Percentiles rank a stretch among this genome's conserved stretches.
phyloP scores from a whole-genome alignment of 2,329 filamentous ascomycete species.

The Ceratocystis lukuohia region DNA sequence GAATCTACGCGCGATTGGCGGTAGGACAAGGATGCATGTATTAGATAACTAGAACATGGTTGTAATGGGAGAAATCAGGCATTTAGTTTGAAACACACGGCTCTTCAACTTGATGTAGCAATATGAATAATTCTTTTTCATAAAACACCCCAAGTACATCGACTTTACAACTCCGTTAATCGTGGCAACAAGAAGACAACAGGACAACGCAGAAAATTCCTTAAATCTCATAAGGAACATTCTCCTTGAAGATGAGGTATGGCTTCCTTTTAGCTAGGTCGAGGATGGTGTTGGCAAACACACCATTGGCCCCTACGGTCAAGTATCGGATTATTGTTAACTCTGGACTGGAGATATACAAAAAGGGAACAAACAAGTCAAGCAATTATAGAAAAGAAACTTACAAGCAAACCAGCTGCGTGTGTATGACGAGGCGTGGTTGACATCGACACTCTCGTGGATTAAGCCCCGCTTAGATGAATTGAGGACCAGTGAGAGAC shows the following conservation, averaged over 20 bases:
- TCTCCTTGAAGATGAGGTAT: constrained; percentile 62
- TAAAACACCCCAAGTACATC: neutral
- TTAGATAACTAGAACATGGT: neutral
- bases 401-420: constrained; percentile 84
- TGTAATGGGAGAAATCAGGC: too few species aligned
- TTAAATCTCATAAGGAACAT: constrained; percentile 42
- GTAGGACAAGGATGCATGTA: neutral
- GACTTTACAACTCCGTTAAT: neutral
- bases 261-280: constrained; percentile 83
- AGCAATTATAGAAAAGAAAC: constrained; percentile 19
- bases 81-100: too few species aligned
- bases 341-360: neutral
- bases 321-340: neutral
- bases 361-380: neutral
- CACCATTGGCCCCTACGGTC: constrained; percentile 66
- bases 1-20: constrained; percentile 15
- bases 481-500: constrained; percentile 59
- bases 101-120: too few species aligned
- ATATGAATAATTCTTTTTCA: too few species aligned
- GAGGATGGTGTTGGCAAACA: constrained; percentile 84
- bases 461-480: constrained; percentile 67
- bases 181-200: neutral
- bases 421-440: constrained; percentile 53
- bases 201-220: neutral
- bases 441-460: constrained; percentile 85